These are phyloP conservation scores for Sporothrix pallida DNA, from an alignment of 2,329 filamentous ascomycete genomes.

Conservation along the genomic window DNA sequence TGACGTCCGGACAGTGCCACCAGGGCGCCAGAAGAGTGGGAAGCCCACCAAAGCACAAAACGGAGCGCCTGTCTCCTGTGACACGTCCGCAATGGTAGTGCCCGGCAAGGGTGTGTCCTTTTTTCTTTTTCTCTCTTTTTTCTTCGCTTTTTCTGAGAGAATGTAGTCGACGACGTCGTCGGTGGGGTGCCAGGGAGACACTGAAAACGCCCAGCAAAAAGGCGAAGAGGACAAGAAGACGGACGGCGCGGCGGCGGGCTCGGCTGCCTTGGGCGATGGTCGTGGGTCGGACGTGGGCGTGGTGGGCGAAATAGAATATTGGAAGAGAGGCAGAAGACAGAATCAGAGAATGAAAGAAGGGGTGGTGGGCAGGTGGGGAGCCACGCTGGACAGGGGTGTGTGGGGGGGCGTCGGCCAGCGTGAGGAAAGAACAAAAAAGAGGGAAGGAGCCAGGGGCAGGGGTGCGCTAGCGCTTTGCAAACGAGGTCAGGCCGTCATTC, in stretches of 20 bases:
- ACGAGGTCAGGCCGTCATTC: conserved; percentile 19
- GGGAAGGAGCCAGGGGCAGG: conserved; percentile 25
- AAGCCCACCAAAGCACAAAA: no score
- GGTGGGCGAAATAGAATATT: conserved; percentile 14
- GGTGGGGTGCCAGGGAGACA: background rate
- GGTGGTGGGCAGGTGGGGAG: conserved; percentile 8
- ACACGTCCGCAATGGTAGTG: background rate
- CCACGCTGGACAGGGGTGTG: conserved; percentile 23
- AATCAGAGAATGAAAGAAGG: background rate
- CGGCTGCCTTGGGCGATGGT: conserved; percentile 25
- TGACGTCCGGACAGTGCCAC: background rate
- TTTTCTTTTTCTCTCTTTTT: no score
- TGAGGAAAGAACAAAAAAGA: background rate
- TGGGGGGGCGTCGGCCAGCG: conserved; percentile 8
- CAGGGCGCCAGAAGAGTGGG: no score
- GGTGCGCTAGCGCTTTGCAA: conserved; percentile 17
- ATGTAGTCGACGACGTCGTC: background rate
- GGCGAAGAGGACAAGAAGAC: background rate
- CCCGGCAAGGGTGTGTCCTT: background rate
- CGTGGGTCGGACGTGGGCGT: background rate
- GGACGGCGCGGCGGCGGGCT: conserved; percentile 12
- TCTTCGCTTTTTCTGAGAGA: no score
- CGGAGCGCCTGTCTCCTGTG: background rate
- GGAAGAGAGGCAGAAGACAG: conserved; percentile 1
- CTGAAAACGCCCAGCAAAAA: background rate